Base-by-base conservation (phyloP, 2,329 filamentous ascomycete species). In the Penicillium sp. region DNA sequence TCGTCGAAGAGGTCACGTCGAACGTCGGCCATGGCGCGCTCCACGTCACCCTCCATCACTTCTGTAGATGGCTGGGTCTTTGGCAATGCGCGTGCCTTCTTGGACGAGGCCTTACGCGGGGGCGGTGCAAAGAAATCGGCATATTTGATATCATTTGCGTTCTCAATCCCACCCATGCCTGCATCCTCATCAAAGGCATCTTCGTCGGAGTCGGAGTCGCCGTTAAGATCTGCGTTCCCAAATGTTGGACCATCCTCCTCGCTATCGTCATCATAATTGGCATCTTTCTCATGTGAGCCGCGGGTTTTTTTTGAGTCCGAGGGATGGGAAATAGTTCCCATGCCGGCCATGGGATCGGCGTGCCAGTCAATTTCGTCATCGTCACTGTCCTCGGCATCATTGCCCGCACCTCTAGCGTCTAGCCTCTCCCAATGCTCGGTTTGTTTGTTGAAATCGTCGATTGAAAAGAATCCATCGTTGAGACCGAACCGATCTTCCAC, bases 401-500 rank as follows among this genome's bases (percentile, higher is more conserved):
- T 88, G 40, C 87, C 86, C 67, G 94, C 91, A 30, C 90, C 92
- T 65, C 85, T 84, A 30, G 86, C 85, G 75, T 98, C 94, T 75
- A 93, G 90, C 65, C 91, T 87, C 76, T 99, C 95, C 52, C 97
- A 87, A 73, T 89, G 90, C 71, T 96, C 92, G 1, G 93, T 92
- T 73, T 96, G 91, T 74, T 89, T 92, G 82, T 99, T 99, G 84
- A 99, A 99, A 61, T 96, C 88, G 71, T 98, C 93, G 70, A 99
- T 94, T 16, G 92, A 96, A 80, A 99, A 99, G 80, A 99, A 99
- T 5, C 93, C 94, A 73, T 99, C 95, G 71, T 99, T 98, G 35
- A 99, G 85, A 6, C 93, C 92, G 72, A 95, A 84, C 4, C 88
- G 87, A 71, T 98, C 93, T 68, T 88, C 83, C 8, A 87, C 80